These are phyloP conservation scores for Lasiodiplodia hormozganensis DNA, from an alignment of 2,329 filamentous ascomycete species.

Conservation along the genomic window DNA sequence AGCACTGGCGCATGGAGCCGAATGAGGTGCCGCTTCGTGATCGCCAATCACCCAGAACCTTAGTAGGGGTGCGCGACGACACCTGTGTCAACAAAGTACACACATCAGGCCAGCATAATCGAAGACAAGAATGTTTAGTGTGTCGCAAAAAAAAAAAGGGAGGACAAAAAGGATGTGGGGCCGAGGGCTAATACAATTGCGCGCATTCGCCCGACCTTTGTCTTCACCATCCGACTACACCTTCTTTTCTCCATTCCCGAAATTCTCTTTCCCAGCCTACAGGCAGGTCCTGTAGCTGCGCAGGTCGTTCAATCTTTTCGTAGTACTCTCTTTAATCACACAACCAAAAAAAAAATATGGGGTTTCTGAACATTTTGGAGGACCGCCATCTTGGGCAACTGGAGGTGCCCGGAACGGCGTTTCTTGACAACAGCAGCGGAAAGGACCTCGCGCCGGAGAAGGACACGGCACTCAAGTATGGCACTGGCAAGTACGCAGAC, in stretches of 20 bases:
- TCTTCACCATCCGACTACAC: constrained; percentile 4
- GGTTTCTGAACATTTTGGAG: constrained; percentile 44
- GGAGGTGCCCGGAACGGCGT: constrained; percentile 46
- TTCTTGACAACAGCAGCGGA: constrained; percentile 39
- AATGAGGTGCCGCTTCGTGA: not conserved
- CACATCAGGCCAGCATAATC: constrained; percentile 15
- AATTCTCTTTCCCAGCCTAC: not conserved
- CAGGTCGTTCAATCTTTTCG: not conserved
- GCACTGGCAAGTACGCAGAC: constrained; percentile 42
- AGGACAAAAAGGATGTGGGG: not conserved
- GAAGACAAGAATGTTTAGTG: constrained; percentile 12
- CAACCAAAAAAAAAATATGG: constrained; percentile 33
- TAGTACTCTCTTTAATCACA: not conserved
- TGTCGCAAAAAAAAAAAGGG: constrained; percentile 4
- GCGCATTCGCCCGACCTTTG: not conserved
- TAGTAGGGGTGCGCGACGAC: constrained; percentile 11
- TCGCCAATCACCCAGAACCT: not conserved
- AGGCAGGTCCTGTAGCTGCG: constrained; percentile 16
- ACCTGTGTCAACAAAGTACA: constrained; percentile 14
- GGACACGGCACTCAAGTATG: constrained; percentile 39
- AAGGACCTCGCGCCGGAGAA: constrained; percentile 29
- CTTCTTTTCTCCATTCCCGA: not conserved
- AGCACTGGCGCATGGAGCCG: not conserved
- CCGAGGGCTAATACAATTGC: constrained; percentile 7
- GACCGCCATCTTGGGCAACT: constrained; percentile 38